A percentile compares a stretch with the other conserved stretches of the same genome.
phyloP scores from a whole-genome alignment of 257 asterid genomes.

The Misopates orontium region DNA sequence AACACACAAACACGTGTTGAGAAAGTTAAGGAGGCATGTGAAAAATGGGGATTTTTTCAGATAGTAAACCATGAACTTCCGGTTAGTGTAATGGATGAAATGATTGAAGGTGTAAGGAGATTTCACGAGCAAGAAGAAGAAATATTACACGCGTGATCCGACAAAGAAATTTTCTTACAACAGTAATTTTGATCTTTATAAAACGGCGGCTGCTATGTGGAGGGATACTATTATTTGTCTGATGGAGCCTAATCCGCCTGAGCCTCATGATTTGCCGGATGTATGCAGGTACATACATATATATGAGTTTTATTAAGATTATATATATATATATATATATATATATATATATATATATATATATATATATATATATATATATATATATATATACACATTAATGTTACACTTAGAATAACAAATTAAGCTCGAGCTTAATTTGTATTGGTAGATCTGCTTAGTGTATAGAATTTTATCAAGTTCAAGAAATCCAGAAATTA shows the following conservation, averaged over 20 bases:
- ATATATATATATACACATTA: too few relatives aligned
- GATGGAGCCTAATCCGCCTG: conserved; percentile 41
- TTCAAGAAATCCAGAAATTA: too few relatives aligned
- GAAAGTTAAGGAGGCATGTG: conserved; percentile 29
- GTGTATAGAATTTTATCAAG: too few relatives aligned
- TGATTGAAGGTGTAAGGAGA: conserved; percentile 18
- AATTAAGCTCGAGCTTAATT: too few relatives aligned
- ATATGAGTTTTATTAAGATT: background rate
- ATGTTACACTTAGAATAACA: too few relatives aligned
- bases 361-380: too few relatives aligned
- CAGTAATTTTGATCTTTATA: conserved; percentile 33
- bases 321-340: too few relatives aligned
- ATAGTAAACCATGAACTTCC: conserved; percentile 42
- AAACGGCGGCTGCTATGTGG: conserved; percentile 38
- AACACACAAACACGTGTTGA: background rate
- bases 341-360: too few relatives aligned
- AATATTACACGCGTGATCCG: conserved; percentile 39
- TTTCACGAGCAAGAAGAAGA: conserved; percentile 43
- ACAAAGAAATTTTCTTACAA: conserved; percentile 28
- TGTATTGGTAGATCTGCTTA: too few relatives aligned
- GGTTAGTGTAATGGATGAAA: conserved; percentile 11
- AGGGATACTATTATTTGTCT: conserved; percentile 38
- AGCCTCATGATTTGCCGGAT: conserved; percentile 30
- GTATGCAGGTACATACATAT: conserved; percentile 36
- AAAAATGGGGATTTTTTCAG: conserved; percentile 41